Conservation (phyloP, 257 asterid genomes). For the Solanum ossicruentum region DNA sequence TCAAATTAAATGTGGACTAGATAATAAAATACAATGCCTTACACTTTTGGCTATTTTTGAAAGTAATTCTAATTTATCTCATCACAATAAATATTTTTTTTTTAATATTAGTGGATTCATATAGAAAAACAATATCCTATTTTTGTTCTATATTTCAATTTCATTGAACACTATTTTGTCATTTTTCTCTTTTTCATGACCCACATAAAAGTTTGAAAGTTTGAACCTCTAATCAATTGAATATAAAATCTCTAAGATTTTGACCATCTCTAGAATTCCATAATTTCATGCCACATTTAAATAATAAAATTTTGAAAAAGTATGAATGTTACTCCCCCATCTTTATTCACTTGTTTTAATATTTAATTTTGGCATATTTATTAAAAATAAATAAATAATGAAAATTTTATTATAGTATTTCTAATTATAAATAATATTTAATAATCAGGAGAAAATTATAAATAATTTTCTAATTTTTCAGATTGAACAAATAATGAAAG, state of each 20-base stretch:
- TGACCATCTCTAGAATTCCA: background rate
- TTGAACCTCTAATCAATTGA: background rate
- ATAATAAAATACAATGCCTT: background rate
- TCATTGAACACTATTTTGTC: background rate
- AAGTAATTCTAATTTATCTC: background rate
- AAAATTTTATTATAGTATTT: no score
- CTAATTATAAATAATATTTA: background rate
- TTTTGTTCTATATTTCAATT: background rate
- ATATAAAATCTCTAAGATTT: background rate
- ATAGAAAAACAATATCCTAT: background rate
- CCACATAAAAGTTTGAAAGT: background rate
- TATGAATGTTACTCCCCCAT: background rate
- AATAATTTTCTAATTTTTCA: background rate
- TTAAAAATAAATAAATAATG: no score
- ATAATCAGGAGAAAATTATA: background rate
- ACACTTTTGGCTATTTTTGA: background rate
- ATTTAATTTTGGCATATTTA: no score
- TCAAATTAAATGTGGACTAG: background rate
- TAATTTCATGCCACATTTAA: background rate
- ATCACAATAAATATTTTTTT: background rate
- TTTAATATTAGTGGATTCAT: background rate
- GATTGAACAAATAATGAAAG: no score
- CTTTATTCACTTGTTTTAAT: no score
- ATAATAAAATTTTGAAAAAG: background rate
- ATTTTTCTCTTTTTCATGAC: background rate